Base-by-base conservation (phyloP, 2,329 filamentous ascomycete species). In the Xylariaceae sp. region DNA sequence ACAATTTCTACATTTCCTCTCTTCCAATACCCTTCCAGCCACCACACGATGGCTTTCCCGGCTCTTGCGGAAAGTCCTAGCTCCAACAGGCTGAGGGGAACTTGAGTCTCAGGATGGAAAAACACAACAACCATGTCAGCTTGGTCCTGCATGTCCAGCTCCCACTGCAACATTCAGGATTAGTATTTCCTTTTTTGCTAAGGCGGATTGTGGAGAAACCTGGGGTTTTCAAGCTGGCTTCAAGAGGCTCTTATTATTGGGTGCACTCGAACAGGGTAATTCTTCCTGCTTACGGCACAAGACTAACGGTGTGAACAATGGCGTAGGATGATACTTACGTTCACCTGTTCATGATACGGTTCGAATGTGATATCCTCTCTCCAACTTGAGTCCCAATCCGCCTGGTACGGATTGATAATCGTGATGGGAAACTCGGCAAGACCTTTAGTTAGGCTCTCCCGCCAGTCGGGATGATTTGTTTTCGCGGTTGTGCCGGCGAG, bases 1-100 rank as follows among this genome's bases (percentile, higher is more conserved):
- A 86, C 77, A 14, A 85, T 72, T 63, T 83, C 74, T 29, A 89
- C 82, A 60, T 89, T 87, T 0, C 83, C 85, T n/a, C 75, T 75
- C 67, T 85, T 85, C 70, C 70, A 77, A 63, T 83, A 89, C 0
- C 75, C 76, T 20, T 74, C 67, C 1, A 77, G 74, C 45, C 80
- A 84, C 42, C 80, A 79, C 0, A 87, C 83, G 10, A 88, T 71
- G 1, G 77, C 74, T 65, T 79, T 82, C 1, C 71, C 71, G 1
- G 56, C 18, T 26, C 40, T 59, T 2, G 79, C 78, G 46, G 73
- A 80, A 3, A 89, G 70, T 0, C 86, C 86, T 18, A 89, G 69
- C 71, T 89, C 86, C 44, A 88, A 70, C 65, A 89, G 69, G 32
- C 80, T 85, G 21, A 88, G 76, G 1, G 83, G 81, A 7, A 83